Conservation (phyloP, 129 eudicot genomes). For the Centella asiatica region DNA sequence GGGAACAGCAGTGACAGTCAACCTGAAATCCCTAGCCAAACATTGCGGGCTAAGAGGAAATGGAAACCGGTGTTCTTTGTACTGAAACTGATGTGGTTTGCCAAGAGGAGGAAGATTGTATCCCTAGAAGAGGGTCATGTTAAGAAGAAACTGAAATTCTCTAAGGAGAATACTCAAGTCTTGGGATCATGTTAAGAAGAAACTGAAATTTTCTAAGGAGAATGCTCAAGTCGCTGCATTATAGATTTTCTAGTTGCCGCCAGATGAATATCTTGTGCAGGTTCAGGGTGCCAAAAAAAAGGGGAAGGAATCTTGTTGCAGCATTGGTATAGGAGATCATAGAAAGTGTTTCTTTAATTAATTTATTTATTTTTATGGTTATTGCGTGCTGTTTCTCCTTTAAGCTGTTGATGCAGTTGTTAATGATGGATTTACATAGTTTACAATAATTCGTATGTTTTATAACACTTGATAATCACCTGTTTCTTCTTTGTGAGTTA, state of each 20-base stretch:
- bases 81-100: conserved; percentile 6
- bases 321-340: not conserved
- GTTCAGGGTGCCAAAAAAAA: not conserved
- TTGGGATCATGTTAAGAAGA: conserved; percentile 23
- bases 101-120: conserved; percentile 11
- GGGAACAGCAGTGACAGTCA: not conserved
- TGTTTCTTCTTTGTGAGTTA: too few relatives aligned
- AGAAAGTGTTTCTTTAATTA: not conserved
- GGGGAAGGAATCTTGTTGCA: not conserved
- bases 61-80: conserved; percentile 22
- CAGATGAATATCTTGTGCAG: not conserved
- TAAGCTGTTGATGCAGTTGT: too few relatives aligned
- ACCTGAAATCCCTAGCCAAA: conserved; percentile 1
- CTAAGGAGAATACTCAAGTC: not conserved
- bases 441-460: too few relatives aligned
- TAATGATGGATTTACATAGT: too few relatives aligned
- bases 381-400: too few relatives aligned
- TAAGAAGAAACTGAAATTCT: conserved; percentile 22
- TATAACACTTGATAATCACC: too few relatives aligned
- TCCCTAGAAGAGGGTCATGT: conserved; percentile 3
- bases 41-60: conserved; percentile 9
- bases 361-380: too few relatives aligned
- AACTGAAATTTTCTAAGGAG: conserved; percentile 6
- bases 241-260: conserved; percentile 1
- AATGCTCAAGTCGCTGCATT: not conserved